Evolutionary conservation across 2,329 filamentous ascomycete genomes (phyloP).

Genomic region (Drechslerella dactyloides): DNA sequence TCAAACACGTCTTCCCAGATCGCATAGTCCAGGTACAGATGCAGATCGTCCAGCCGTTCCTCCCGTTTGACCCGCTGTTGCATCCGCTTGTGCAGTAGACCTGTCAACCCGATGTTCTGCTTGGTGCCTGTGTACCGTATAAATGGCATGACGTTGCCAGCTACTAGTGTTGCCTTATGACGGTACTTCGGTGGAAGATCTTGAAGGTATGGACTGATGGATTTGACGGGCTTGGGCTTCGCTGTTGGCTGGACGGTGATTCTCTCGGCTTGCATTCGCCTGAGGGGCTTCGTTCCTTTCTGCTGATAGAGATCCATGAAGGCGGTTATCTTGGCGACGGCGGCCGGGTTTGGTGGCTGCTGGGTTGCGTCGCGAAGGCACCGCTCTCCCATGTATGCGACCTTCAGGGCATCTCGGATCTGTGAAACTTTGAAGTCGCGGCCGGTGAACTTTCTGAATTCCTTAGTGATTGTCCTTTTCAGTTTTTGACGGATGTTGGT

Average conservation of each 20-base stretch:
- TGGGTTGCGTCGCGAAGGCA: slow-evolving; percentile 29
- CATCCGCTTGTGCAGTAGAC: slow-evolving; percentile 19
- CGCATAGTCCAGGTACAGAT: not conserved
- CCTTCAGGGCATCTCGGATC: slow-evolving; percentile 9
- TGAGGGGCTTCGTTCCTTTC: slow-evolving; percentile 6
- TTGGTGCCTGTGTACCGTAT: slow-evolving; percentile 32
- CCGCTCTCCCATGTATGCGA: slow-evolving; percentile 31
- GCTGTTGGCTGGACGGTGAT: slow-evolving; percentile 35
- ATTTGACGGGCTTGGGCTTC: slow-evolving; percentile 20
- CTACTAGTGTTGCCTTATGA: slow-evolving; percentile 24
- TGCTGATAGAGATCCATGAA: slow-evolving; percentile 22
- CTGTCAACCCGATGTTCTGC: slow-evolving; percentile 2
- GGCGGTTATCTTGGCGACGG: slow-evolving; percentile 22
- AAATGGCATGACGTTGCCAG: slow-evolving; percentile 29
- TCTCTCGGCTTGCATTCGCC: slow-evolving; percentile 28
- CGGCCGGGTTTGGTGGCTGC: slow-evolving; percentile 20
- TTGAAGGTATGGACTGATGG: slow-evolving; percentile 6
- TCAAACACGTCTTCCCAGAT: slow-evolving; percentile 27
- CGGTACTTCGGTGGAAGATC: slow-evolving; percentile 21
- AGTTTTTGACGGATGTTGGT: slow-evolving; percentile 16
- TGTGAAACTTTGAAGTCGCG: slow-evolving; percentile 15
- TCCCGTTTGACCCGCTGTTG: slow-evolving; percentile 23
- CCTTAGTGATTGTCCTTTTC: slow-evolving; percentile 36
- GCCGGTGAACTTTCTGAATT: slow-evolving; percentile 29
- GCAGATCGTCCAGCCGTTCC: slow-evolving; percentile 12